Evolutionary conservation across 2,329 filamentous ascomycete genomes (phyloP).

Genomic region (Lecanicillium sp.): DNA sequence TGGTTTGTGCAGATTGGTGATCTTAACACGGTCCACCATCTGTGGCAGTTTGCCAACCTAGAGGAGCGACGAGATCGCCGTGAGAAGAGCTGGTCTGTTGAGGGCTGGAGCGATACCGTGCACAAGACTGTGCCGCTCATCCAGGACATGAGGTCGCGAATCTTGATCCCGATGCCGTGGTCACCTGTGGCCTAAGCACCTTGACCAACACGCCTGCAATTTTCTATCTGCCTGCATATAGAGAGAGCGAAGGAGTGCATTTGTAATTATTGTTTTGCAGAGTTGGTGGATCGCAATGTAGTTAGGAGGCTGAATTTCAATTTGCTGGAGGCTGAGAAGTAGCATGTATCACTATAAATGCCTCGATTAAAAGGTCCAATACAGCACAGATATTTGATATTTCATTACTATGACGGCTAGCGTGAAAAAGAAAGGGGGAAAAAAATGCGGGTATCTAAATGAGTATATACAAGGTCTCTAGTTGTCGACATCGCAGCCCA

Average conservation of each 20-base stretch:
- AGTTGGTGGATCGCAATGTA: no score
- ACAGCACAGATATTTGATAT: slow-evolving; percentile 5
- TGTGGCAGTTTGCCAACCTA: slow-evolving; percentile 97
- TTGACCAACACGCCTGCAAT: not conserved
- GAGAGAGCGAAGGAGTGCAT: slow-evolving; percentile 2
- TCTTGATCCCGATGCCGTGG: slow-evolving; percentile 93
- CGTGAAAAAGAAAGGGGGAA: no score
- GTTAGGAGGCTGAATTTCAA: no score
- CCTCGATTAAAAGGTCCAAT: slow-evolving; percentile 4
- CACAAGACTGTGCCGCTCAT: slow-evolving; percentile 98
- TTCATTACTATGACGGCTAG: slow-evolving; percentile 7
- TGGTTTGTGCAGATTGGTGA: slow-evolving; percentile 99
- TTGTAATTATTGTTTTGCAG: no score
- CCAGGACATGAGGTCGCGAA: slow-evolving; percentile 89
- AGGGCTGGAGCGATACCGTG: slow-evolving; percentile 94
- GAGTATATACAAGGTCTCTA: not conserved
- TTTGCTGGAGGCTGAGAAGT: no score
- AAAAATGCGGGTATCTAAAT: not conserved
- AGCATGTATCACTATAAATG: no score
- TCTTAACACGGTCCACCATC: slow-evolving; percentile 92
- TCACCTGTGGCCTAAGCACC: slow-evolving; percentile 67
- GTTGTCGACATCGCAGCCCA: slow-evolving; percentile 48
- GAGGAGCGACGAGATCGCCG: slow-evolving; percentile 85
- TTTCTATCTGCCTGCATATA: slow-evolving; percentile 6
- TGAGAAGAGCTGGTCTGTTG: slow-evolving; percentile 90